Percentiles rank a stretch among this genome's conserved stretches.
phyloP scores from a whole-genome alignment of 2,329 filamentous ascomycete genomes.

The Orbilia oligospora region DNA sequence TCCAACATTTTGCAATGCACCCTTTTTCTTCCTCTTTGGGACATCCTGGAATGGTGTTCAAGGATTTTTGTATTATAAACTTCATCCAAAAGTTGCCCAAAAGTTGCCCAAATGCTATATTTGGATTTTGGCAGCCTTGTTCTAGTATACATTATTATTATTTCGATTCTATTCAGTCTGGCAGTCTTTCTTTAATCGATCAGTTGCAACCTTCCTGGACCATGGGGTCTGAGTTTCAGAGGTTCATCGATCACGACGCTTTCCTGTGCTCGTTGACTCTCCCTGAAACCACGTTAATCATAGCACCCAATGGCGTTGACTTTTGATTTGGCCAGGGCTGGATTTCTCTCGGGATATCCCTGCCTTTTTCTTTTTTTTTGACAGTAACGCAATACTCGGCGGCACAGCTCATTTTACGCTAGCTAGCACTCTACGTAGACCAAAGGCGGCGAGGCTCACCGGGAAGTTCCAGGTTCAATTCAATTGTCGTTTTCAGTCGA shows the following conservation, averaged over 20 bases:
- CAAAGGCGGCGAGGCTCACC: too few relatives aligned
- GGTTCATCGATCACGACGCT: too few relatives aligned
- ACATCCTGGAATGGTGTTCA: conserved; percentile 21
- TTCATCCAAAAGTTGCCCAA: conserved; percentile 17
- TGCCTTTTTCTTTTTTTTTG: too few relatives aligned
- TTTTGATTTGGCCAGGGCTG: neutral
- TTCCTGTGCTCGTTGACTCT: neutral
- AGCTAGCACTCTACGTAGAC: too few relatives aligned
- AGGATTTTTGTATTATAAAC: conserved; percentile 36
- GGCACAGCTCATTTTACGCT: too few relatives aligned
- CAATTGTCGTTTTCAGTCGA: too few relatives aligned
- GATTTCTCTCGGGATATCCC: too few relatives aligned
- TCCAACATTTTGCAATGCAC: neutral
- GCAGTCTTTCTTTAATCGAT: too few relatives aligned
- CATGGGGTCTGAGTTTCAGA: too few relatives aligned
- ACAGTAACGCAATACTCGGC: too few relatives aligned
- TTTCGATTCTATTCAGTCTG: neutral
- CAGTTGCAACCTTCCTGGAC: too few relatives aligned
- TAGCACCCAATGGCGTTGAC: neutral
- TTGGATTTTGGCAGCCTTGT: neutral
- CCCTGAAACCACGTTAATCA: neutral
- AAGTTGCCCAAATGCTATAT: neutral
- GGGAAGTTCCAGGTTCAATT: too few relatives aligned
- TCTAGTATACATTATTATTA: neutral
- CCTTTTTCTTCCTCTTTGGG: conserved; percentile 23